Conservation (phyloP, 768 basidiomycete species). For the Porphyrellus cyaneotinctus region DNA sequence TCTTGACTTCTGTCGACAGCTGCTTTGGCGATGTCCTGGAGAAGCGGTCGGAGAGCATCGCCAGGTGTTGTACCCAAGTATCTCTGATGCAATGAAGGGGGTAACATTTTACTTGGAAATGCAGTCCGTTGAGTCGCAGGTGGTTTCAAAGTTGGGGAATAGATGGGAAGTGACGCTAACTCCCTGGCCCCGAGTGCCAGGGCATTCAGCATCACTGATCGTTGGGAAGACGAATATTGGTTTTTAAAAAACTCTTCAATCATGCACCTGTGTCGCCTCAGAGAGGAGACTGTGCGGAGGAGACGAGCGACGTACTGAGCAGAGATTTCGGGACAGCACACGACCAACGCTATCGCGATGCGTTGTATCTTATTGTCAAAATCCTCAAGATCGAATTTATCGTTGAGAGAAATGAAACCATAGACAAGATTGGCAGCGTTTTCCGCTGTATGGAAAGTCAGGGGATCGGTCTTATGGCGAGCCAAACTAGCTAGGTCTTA, state of each 20-base stretch:
- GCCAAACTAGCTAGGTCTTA: conserved; percentile 29
- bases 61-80: conserved; percentile 49
- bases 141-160: conserved; percentile 28
- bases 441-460: conserved; percentile 57
- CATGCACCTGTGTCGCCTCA: conserved; percentile 50
- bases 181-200: conserved; percentile 85
- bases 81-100: conserved; percentile 63
- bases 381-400: conserved; percentile 79
- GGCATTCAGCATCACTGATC: conserved; percentile 80
- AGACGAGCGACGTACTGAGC: conserved; percentile 61
- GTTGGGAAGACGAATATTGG: conserved; percentile 85
- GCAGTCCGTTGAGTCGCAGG: conserved; percentile 34
- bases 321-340: conserved; percentile 70
- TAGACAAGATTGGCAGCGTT: conserved; percentile 82
- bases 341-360: conserved; percentile 74
- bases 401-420: conserved; percentile 66
- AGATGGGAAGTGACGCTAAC: conserved; percentile 50
- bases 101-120: conserved; percentile 83
- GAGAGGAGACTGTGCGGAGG: background rate
- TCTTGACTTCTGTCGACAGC: conserved; percentile 62
- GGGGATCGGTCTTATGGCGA: conserved; percentile 1
- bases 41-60: conserved; percentile 47
- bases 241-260: conserved; percentile 93
- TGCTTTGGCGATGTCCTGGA: conserved; percentile 57
- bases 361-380: conserved; percentile 77